A percentile compares a stretch with the other conserved stretches of the same genome.
Evolutionary conservation across 306 rosid species (phyloP).

Genomic region (Herpetospermum pedunculosum): DNA sequence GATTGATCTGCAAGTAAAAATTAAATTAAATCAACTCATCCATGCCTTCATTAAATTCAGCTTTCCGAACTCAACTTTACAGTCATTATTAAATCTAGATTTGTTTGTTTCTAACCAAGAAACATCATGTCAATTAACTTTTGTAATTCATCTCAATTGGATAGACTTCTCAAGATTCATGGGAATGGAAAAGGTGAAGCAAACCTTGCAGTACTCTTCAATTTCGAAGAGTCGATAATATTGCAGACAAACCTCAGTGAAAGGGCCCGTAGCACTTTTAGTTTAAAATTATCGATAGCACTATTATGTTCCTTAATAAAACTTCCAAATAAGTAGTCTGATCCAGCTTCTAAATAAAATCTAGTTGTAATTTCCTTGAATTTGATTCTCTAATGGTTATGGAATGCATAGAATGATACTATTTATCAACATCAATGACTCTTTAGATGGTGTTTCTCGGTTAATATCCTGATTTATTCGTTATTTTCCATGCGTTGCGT

Average conservation of each 20-base stretch:
- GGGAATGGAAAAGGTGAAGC: not conserved
- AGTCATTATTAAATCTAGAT: not conserved
- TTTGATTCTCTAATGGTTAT: not conserved
- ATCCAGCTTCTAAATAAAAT: not conserved
- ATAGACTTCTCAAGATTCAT: not conserved
- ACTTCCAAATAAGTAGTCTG: not conserved
- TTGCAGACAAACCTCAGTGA: not conserved
- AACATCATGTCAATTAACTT: not conserved
- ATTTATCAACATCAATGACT: not conserved
- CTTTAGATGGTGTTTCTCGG: not conserved
- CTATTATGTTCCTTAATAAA: not conserved
- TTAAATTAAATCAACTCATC: not conserved
- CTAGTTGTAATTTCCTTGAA: not conserved
- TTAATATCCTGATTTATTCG: not conserved
- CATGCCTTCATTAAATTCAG: not conserved
- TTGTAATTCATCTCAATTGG: not conserved
- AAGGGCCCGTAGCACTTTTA: not conserved
- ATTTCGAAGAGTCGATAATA: not conserved
- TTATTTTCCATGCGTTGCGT: conserved; percentile 2
- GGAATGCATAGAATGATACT: not conserved
- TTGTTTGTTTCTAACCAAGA: not conserved
- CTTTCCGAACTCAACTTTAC: not conserved
- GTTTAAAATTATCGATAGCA: not conserved
- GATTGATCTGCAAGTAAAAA: not conserved
- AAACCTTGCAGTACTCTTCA: not conserved